A percentile compares a stretch with the other conserved stretches of the same genome.
Conservation (phyloP, 1,139 yeast species). For the Arxiozyma slooffiae region DNA sequence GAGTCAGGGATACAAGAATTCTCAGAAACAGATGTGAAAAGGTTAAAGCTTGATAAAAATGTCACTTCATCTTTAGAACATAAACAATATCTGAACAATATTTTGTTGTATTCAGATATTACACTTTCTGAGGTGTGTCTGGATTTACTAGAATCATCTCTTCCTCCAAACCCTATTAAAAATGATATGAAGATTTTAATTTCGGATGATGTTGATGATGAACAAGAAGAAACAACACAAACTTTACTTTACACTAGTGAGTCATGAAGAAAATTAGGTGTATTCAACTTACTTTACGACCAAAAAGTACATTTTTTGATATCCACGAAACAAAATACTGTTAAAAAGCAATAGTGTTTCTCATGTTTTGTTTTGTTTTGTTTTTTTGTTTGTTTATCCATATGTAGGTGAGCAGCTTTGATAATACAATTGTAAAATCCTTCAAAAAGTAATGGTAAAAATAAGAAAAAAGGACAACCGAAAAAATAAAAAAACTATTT, state of each 20-base stretch:
- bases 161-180: background rate
- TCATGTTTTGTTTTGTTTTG: no score
- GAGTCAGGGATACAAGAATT: background rate
- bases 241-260: background rate
- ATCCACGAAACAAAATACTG: background rate
- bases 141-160: conserved; percentile 1
- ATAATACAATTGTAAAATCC: no score
- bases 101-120: background rate
- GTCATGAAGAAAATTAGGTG: background rate
- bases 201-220: background rate
- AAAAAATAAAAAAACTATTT: no score
- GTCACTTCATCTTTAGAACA: background rate
- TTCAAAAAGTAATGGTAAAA: no score
- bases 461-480: no score
- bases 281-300: background rate
- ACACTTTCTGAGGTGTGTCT: background rate
- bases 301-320: no score
- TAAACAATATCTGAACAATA: background rate
- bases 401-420: no score
- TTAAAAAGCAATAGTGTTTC: no score
- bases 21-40: background rate
- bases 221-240: background rate
- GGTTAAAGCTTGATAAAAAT: background rate
- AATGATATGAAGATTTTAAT: background rate
- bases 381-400: background rate